Percentiles rank a stretch among this genome's conserved stretches.
phyloP scores from a whole-genome alignment of 2,329 filamentous ascomycete genomes.

The Fusarium chlamydosporum region DNA sequence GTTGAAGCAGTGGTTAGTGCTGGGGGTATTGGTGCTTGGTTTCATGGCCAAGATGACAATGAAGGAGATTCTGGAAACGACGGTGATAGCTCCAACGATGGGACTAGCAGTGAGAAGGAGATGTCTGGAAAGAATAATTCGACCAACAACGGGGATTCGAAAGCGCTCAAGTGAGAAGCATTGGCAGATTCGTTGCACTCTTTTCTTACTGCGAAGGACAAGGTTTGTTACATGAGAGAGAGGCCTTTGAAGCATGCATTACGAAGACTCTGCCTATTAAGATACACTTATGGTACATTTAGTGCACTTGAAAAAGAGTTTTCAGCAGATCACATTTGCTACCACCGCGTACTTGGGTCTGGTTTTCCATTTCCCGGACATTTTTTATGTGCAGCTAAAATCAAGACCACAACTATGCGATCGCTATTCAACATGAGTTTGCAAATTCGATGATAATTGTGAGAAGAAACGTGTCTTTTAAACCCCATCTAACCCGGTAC shows the following conservation, averaged over 20 bases:
- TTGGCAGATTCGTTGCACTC: no score
- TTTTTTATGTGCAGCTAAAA: no score
- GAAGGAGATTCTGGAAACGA: neutral
- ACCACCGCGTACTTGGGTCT: no score
- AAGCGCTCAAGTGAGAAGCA: neutral
- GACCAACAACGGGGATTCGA: neutral
- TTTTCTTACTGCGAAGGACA: no score
- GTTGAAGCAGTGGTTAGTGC: neutral
- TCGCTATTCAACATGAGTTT: neutral
- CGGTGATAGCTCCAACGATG: neutral
- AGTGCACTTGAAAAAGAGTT: no score
- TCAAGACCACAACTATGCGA: neutral
- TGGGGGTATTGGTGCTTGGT: neutral
- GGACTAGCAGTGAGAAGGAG: neutral
- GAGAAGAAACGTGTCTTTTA: slow-evolving; percentile 5
- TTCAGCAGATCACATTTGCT: no score
- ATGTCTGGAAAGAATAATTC: neutral
- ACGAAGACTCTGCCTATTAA: no score
- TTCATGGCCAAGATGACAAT: neutral
- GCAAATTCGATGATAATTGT: neutral
- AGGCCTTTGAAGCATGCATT: no score
- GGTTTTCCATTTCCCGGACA: no score
- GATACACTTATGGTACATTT: no score
- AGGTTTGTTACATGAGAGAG: no score
- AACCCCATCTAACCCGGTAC: slow-evolving; percentile 13